Evolutionary conservation across 2,329 filamentous ascomycete species (phyloP).

Genomic region (Fusarium armeniacum): DNA sequence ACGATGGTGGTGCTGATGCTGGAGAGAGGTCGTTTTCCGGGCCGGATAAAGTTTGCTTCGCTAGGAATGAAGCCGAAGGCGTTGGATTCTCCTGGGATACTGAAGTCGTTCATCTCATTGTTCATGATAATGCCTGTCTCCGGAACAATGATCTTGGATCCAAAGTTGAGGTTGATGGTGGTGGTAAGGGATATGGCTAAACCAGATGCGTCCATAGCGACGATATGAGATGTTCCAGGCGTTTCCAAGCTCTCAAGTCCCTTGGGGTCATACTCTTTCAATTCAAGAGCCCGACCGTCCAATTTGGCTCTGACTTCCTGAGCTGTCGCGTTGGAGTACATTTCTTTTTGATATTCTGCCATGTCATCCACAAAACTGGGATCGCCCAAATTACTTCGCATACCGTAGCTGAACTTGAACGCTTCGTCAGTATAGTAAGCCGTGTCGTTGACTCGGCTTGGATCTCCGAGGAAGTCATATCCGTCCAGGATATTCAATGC

Average conservation of each 20-base stretch:
- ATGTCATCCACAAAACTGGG: constrained; percentile 76
- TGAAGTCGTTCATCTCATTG: constrained; percentile 78
- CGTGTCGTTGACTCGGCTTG: constrained; percentile 68
- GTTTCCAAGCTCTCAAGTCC: constrained; percentile 68
- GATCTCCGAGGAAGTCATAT: constrained; percentile 74
- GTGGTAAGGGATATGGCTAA: constrained; percentile 83
- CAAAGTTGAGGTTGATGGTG: constrained; percentile 85
- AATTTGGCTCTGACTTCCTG: constrained; percentile 66
- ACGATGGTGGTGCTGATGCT: constrained; percentile 84
- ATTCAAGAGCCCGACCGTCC: constrained; percentile 57
- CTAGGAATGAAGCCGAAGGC: constrained; percentile 83
- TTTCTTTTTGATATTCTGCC: constrained; percentile 71
- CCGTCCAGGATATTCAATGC: constrained; percentile 81
- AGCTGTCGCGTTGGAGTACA: constrained; percentile 74
- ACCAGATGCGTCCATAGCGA: constrained; percentile 76
- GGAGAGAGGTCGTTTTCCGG: constrained; percentile 82
- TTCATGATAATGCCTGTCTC: constrained; percentile 85
- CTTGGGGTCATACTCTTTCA: constrained; percentile 61
- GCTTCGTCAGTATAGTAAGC: constrained; percentile 88
- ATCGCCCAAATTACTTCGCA: constrained; percentile 81
- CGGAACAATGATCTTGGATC: constrained; percentile 80
- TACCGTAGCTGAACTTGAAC: constrained; percentile 84
- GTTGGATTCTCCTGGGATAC: constrained; percentile 78
- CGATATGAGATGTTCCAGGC: constrained; percentile 76
- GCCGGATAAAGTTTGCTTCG: constrained; percentile 79